phyloP scores from a whole-genome alignment of 169 alveolate species.

The Plasmodium sp. region DNA sequence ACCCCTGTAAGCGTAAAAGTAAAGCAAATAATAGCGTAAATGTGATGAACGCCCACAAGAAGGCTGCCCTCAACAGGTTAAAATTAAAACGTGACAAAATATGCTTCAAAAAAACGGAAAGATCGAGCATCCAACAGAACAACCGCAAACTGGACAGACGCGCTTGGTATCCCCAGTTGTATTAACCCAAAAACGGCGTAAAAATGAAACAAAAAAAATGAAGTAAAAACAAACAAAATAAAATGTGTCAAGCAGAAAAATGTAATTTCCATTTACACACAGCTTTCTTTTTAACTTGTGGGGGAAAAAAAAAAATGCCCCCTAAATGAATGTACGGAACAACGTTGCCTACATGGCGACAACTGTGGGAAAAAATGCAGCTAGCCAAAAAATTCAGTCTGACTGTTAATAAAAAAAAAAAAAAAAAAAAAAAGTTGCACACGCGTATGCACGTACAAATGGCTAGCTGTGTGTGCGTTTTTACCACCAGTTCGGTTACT shows the following conservation, averaged over 20 bases:
- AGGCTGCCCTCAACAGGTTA: not conserved
- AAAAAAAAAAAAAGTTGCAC: not conserved
- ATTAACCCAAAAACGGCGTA: not conserved
- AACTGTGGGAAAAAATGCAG: slow-evolving; percentile 6
- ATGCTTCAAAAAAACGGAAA: not conserved
- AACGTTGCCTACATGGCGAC: not conserved
- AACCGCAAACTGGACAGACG: not conserved
- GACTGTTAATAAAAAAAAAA: slow-evolving; percentile 24
- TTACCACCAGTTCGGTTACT: not conserved
- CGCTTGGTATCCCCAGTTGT: not conserved
- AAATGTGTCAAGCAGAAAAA: not conserved
- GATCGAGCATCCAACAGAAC: not conserved
- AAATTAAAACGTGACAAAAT: not conserved
- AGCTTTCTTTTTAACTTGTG: not conserved
- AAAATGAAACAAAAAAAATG: not conserved
- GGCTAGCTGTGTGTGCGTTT: slow-evolving; percentile 3
- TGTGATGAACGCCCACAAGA: not conserved
- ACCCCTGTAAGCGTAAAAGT: not conserved
- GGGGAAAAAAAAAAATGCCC: not conserved
- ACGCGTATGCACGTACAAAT: not conserved
- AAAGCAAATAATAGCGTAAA: not conserved
- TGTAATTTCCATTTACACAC: not conserved
- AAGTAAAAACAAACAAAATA: not conserved
- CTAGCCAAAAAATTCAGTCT: slow-evolving; percentile 12
- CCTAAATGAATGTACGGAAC: not conserved